Evolutionary conservation across 176 grass and related monocot species (phyloP), one percentile per base, ranked within the genome.

Genomic region (Eleusine indica): DNA sequence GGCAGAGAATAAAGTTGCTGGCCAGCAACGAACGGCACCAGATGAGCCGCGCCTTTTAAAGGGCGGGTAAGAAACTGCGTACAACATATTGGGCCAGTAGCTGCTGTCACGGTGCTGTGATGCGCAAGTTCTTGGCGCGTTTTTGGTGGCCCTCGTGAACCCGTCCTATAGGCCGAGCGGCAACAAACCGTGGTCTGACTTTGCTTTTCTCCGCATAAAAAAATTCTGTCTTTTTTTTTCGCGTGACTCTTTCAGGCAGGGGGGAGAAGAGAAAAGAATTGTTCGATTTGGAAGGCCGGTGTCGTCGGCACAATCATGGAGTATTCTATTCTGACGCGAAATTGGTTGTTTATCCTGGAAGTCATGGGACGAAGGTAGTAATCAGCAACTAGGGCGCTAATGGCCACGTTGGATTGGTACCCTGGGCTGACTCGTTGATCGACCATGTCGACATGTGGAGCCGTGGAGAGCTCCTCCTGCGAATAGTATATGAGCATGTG

Each of bases 21-120:
- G 0, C 3, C 5, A 0, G 42, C 2, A 15, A n/a, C 61, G 66
- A 68, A 17, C 53, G 17, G 2, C 44, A 32, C 46, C 43, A 30
- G 32, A 42, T 4, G 44, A 42, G 67, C 42, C 71, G 54, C 64
- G 82, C 1, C 28, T 21, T 81, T 89, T 85, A 46, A 81, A 71
- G 48, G 58, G 80, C 67, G 32, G 70, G 41, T 38, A 53, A 52
- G 14, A 35, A 38, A 47, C 32, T 35, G 32, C 1, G 32, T 35
- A 35, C 32, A 35, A 35, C 32, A 2, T 35, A 35, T 35, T 35
- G 32, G 32, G 7, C 41, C 7, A 43, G 41, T 43, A 7, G 41
- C 41, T 43, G 41, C 41, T 4, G 41, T 43, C 41, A 43, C 41
- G 41, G 41, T 7, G 41, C 44, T 52, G 66, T 38, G 78, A 48